These are phyloP conservation scores for Corinectria fuckeliana DNA, from an alignment of 2,329 filamentous ascomycete genomes.

Conservation along the genomic window DNA sequence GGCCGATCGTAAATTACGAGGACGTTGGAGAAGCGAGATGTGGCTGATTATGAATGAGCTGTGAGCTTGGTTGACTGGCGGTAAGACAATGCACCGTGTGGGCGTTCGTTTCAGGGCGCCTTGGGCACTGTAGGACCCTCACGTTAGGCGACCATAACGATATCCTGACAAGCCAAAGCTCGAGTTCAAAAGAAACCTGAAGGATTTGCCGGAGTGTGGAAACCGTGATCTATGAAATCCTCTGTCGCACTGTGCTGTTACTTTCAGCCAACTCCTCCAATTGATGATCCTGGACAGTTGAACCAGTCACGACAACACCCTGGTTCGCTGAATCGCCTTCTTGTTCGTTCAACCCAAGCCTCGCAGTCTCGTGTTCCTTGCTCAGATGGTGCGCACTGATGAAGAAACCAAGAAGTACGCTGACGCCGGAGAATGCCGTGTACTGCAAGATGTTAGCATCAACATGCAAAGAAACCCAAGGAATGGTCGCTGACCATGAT, in stretches of 20 bases:
- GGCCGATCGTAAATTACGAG: background rate
- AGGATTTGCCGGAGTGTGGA: background rate
- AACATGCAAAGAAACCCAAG: background rate
- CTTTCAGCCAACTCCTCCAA: background rate
- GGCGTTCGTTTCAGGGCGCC: background rate
- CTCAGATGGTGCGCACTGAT: slow-evolving; percentile 33
- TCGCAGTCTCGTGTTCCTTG: slow-evolving; percentile 28
- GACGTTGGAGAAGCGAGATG: background rate
- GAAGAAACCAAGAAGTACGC: slow-evolving; percentile 28
- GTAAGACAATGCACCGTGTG: background rate
- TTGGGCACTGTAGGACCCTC: background rate
- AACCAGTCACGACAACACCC: background rate
- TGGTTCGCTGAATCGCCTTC: background rate
- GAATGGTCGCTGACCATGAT: slow-evolving; percentile 33
- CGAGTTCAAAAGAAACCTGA: background rate
- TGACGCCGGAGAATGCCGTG: slow-evolving; percentile 22
- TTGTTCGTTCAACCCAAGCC: slow-evolving; percentile 22
- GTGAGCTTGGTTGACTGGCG: background rate
- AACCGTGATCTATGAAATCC: background rate
- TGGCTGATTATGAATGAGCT: background rate
- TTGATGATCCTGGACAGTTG: background rate
- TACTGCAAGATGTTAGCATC: slow-evolving; percentile 22
- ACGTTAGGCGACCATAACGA: background rate
- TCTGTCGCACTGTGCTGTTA: background rate
- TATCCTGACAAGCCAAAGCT: too few relatives aligned